A percentile compares a stretch with the other conserved stretches of the same genome.
Conservation (phyloP, 2,329 filamentous ascomycete species). For the Metarhizium sp. region DNA sequence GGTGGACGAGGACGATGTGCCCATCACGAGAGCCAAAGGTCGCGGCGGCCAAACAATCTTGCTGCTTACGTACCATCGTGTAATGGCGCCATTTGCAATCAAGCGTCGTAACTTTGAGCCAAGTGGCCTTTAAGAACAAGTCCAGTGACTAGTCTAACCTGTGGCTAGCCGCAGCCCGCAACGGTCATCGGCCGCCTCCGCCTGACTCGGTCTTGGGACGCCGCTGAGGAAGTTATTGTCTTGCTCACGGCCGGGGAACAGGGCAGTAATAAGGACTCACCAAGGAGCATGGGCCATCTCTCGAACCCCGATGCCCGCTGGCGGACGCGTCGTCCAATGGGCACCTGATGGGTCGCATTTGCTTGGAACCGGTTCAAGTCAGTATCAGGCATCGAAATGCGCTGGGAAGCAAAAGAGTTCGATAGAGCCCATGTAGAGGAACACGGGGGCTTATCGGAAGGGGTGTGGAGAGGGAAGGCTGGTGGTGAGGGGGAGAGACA, state of each 20-base stretch:
- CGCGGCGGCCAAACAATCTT: not conserved
- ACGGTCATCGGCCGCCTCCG: not conserved
- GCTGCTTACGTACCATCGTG: not conserved
- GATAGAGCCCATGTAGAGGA: not conserved
- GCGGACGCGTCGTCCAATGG: not conserved
- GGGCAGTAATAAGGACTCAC: not conserved
- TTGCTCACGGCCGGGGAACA: not conserved
- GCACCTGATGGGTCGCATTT: not conserved
- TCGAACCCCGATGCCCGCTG: not conserved
- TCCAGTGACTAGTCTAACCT: conserved; percentile 1
- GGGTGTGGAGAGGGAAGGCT: not conserved
- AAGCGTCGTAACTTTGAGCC: not conserved
- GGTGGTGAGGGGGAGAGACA: not conserved
- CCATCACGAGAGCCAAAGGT: not conserved
- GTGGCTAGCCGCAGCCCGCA: not conserved
- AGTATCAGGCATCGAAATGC: not conserved
- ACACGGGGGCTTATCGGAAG: not conserved
- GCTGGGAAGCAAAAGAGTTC: not conserved
- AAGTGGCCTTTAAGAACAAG: not conserved
- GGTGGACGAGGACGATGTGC: too few relatives aligned
- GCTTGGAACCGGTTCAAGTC: too few relatives aligned
- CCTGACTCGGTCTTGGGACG: not conserved
- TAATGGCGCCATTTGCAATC: not conserved
- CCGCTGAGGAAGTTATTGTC: not conserved
- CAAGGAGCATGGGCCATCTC: not conserved